Percentiles rank a stretch among this genome's conserved stretches.
Evolutionary conservation across 73 alveolate genomes (phyloP).

Genomic region (Uronychia setigera): DNA sequence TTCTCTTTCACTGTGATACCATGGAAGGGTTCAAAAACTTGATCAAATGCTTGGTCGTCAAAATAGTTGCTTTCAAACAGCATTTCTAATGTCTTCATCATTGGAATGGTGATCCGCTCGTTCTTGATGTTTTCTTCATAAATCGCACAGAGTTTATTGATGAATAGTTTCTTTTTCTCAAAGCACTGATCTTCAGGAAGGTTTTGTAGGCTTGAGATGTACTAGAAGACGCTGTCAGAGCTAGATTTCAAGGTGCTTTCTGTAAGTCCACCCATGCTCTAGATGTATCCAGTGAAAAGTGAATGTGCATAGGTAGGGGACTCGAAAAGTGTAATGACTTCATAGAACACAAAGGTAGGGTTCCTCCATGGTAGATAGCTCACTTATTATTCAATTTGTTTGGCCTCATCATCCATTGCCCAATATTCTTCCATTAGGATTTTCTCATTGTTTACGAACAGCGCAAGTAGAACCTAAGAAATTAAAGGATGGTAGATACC

Average conservation of each 20-base stretch:
- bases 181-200: slow-evolving; percentile 41
- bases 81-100: slow-evolving; percentile 76
- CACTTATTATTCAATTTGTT: slow-evolving; percentile 1
- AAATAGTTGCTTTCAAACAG: slow-evolving; percentile 63
- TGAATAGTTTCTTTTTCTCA: slow-evolving; percentile 53
- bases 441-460: slow-evolving; percentile 64
- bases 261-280: slow-evolving; percentile 84
- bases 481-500: background rate
- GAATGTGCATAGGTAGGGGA: slow-evolving; percentile 58
- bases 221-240: slow-evolving; percentile 56
- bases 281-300: slow-evolving; percentile 76
- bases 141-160: slow-evolving; percentile 58
- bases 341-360: slow-evolving; percentile 83
- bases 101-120: slow-evolving; percentile 82
- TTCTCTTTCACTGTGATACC: slow-evolving; percentile 62
- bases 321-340: slow-evolving; percentile 71
- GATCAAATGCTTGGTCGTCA: slow-evolving; percentile 55
- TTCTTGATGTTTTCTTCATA: slow-evolving; percentile 69
- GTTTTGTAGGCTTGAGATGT: slow-evolving; percentile 52
- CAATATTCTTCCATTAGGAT: slow-evolving; percentile 51
- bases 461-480: background rate
- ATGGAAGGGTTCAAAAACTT: slow-evolving; percentile 45
- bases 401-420: slow-evolving; percentile 29
- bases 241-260: slow-evolving; percentile 84
- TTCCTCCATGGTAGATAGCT: slow-evolving; percentile 76